phyloP scores from a whole-genome alignment of 331 rosid genomes.

The Phaseolus coccineus region DNA sequence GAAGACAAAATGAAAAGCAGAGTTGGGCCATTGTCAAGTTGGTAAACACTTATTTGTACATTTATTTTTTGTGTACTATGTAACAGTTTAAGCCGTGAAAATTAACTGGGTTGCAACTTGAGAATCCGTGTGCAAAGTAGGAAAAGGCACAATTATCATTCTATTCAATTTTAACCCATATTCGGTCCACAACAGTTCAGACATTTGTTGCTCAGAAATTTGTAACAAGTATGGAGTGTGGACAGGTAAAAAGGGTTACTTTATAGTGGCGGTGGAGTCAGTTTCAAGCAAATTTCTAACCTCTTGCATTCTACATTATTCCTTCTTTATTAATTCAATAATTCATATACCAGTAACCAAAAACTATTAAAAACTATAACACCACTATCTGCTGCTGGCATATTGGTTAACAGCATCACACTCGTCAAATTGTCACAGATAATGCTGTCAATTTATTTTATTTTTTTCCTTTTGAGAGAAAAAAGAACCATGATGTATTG shows the following conservation, averaged over 20 bases:
- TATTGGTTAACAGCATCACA: too few relatives aligned
- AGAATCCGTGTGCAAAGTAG: background rate
- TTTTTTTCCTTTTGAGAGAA: too few relatives aligned
- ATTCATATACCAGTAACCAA: too few relatives aligned
- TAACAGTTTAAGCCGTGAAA: slow-evolving; percentile 14
- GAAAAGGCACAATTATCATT: background rate
- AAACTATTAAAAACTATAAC: too few relatives aligned
- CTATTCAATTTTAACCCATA: background rate
- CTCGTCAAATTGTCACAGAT: too few relatives aligned
- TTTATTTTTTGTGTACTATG: background rate
- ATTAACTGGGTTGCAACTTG: background rate
- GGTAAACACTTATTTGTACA: background rate
- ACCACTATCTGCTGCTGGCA: too few relatives aligned
- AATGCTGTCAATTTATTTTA: too few relatives aligned
- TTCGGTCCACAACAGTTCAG: background rate
- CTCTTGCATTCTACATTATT: too few relatives aligned
- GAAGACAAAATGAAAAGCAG: background rate
- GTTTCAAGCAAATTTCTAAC: background rate
- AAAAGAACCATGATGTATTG: too few relatives aligned
- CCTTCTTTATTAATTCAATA: too few relatives aligned
- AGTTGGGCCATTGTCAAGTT: slow-evolving; percentile 1
- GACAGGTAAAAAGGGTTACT: background rate
- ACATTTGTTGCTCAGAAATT: background rate
- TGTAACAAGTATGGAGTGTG: background rate
- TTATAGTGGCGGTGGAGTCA: background rate